A percentile compares a stretch with the other conserved stretches of the same genome.
phyloP scores from a whole-genome alignment of 192 early-diverging fungal species.

The Martensiomyces pterosporus region DNA sequence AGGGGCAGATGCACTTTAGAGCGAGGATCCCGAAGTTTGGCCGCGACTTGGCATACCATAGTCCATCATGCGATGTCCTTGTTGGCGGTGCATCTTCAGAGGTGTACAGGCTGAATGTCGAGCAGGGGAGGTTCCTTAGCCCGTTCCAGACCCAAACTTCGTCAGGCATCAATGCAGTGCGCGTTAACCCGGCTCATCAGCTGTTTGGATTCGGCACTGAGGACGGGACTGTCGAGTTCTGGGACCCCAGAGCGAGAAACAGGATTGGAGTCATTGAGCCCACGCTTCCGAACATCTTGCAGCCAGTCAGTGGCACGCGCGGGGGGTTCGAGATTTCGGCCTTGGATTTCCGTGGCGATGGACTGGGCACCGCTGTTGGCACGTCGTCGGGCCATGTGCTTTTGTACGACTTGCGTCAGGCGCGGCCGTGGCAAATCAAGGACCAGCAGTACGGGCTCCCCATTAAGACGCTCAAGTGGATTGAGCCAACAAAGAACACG shows the following conservation, averaged over 20 bases:
- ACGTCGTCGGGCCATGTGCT: slow-evolving; percentile 89
- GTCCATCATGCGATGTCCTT: slow-evolving; percentile 86
- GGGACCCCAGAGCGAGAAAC: slow-evolving; percentile 82
- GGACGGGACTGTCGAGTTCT: slow-evolving; percentile 88
- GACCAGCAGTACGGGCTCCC: slow-evolving; percentile 98
- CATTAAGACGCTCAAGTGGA: slow-evolving; percentile 81
- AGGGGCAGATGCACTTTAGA: slow-evolving; percentile 91
- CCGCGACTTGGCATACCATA: slow-evolving; percentile 85
- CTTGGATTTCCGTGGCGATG: slow-evolving; percentile 79
- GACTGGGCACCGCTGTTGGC: slow-evolving; percentile 80
- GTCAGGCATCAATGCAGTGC: slow-evolving; percentile 62
- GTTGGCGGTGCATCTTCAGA: slow-evolving; percentile 74
- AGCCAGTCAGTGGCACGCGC: slow-evolving; percentile 14
- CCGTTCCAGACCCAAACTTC: slow-evolving; percentile 70
- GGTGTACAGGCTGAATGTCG: slow-evolving; percentile 88
- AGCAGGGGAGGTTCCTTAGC: slow-evolving; percentile 88
- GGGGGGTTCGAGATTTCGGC: slow-evolving; percentile 61
- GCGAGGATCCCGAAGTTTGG: slow-evolving; percentile 96
- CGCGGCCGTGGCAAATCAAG: slow-evolving; percentile 79
- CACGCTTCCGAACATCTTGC: slow-evolving; percentile 35
- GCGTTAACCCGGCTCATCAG: slow-evolving; percentile 89
- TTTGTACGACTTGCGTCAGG: slow-evolving; percentile 88
- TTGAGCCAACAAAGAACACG: slow-evolving; percentile 47
- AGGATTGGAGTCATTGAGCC: slow-evolving; percentile 69
- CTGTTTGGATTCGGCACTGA: slow-evolving; percentile 87